A percentile compares a stretch with the other conserved stretches of the same genome.
phyloP scores from a whole-genome alignment of 345 rosid genomes.

The Acer campestre region DNA sequence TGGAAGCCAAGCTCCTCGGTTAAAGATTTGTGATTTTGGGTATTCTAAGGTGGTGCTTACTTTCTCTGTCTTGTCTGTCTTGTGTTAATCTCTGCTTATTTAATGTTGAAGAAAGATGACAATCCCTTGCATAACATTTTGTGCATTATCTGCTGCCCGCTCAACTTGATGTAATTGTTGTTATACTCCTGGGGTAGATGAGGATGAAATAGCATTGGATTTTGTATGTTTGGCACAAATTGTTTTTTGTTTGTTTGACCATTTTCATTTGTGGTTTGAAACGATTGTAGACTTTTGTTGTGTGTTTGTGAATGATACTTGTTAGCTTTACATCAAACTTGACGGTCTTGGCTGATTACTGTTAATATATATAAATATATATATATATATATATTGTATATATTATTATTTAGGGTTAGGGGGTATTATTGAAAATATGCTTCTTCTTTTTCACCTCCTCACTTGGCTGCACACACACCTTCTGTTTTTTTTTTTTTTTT shows the following conservation, averaged over 20 bases:
- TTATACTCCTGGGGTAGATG: not conserved
- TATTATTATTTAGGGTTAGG: too few relatives aligned
- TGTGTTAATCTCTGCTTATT: not conserved
- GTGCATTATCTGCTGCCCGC: not conserved
- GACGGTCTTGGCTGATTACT: not conserved
- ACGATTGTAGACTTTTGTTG: not conserved
- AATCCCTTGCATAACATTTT: not conserved
- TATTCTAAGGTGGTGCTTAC: conserved; percentile 79
- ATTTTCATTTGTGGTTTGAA: not conserved
- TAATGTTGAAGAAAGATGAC: not conserved
- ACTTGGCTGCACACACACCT: too few relatives aligned
- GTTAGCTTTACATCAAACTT: not conserved
- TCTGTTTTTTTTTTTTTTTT: too few relatives aligned
- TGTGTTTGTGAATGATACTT: not conserved
- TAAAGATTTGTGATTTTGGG: conserved; percentile 95
- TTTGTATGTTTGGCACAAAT: not conserved
- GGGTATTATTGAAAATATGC: too few relatives aligned
- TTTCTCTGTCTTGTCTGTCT: conserved; percentile 4
- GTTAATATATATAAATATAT: too few relatives aligned
- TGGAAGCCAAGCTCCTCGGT: conserved; percentile 91
- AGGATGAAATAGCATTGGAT: not conserved
- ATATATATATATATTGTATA: too few relatives aligned
- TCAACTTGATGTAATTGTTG: not conserved
- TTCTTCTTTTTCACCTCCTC: too few relatives aligned
- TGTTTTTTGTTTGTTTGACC: not conserved